phyloP scores from a whole-genome alignment of 2,329 filamentous ascomycete genomes.

The Emydomyces testavorans region DNA sequence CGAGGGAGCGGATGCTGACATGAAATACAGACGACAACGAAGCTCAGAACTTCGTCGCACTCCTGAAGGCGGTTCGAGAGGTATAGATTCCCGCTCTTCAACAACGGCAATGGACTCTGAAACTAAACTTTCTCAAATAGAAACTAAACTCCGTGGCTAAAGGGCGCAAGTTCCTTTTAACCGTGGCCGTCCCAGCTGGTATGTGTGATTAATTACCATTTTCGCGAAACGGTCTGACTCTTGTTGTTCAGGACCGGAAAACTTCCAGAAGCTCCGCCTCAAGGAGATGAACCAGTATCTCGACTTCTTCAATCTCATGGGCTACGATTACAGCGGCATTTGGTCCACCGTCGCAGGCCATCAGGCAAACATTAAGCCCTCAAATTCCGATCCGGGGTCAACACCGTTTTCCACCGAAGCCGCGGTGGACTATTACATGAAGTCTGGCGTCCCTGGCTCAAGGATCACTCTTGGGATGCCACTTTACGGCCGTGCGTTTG shows the following conservation, averaged over 20 bases:
- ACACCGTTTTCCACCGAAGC: constrained; percentile 69
- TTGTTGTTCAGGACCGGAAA: constrained; percentile 24
- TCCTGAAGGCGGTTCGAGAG: constrained; percentile 35
- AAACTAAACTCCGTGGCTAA: constrained; percentile 31
- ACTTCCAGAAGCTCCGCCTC: constrained; percentile 35
- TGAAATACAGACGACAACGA: constrained; percentile 28
- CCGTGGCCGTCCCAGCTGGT: constrained; percentile 41
- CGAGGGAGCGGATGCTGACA: not conserved
- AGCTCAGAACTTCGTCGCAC: constrained; percentile 34
- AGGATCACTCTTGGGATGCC: constrained; percentile 93
- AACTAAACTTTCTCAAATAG: constrained; percentile 14
- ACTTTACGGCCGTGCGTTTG: constrained; percentile 81
- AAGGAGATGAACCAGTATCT: constrained; percentile 37
- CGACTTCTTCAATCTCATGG: constrained; percentile 55
- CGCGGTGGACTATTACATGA: constrained; percentile 60
- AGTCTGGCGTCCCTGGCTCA: constrained; percentile 44
- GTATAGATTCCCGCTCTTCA: constrained; percentile 20
- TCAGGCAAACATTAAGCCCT: constrained; percentile 66
- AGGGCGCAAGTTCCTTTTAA: constrained; percentile 38
- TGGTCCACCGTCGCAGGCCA: constrained; percentile 67
- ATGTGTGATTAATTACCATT: constrained; percentile 2
- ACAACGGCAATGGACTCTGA: not conserved
- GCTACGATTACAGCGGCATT: constrained; percentile 73
- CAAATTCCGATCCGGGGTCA: constrained; percentile 44
- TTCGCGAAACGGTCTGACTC: not conserved